These are phyloP conservation scores for Huntiella decipiens DNA, from an alignment of 2,329 filamentous ascomycete species.

Conservation along the genomic window DNA sequence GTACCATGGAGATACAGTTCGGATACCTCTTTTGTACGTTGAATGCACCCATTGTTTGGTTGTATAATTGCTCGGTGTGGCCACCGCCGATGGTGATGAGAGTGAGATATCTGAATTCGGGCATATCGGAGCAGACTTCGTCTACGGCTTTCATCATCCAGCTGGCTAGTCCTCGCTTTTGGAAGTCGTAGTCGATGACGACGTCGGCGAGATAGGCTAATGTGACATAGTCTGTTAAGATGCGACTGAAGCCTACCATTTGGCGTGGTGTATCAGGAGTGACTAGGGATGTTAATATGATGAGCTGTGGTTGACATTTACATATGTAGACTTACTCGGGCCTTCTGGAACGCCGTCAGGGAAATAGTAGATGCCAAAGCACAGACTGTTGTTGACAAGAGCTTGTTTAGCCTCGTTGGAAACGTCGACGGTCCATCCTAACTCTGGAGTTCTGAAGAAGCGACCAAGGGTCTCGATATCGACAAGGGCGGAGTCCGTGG, in stretches of 20 bases:
- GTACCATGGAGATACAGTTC: neutral
- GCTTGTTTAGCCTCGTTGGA: constrained; percentile 28
- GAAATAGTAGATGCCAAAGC: constrained; percentile 36
- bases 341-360: constrained; percentile 17
- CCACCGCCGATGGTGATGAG: neutral
- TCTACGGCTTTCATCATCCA: neutral
- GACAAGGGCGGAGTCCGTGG: constrained; percentile 38
- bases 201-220: constrained; percentile 51
- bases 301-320: neutral
- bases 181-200: neutral
- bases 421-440: constrained; percentile 42
- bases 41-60: neutral
- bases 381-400: constrained; percentile 38
- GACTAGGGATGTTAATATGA: constrained; percentile 13
- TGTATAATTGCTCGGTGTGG: neutral
- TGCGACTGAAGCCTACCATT: constrained; percentile 26
- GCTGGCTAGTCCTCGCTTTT: neutral
- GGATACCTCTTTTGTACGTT: neutral
- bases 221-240: constrained; percentile 52
- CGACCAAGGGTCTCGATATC: constrained; percentile 34
- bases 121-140: neutral
- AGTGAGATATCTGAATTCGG: neutral
- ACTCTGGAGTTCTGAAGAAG: constrained; percentile 34
- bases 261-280: constrained; percentile 17
- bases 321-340: neutral